Conservation (phyloP, 2,329 filamentous ascomycete species). For the Onygena corvina region DNA sequence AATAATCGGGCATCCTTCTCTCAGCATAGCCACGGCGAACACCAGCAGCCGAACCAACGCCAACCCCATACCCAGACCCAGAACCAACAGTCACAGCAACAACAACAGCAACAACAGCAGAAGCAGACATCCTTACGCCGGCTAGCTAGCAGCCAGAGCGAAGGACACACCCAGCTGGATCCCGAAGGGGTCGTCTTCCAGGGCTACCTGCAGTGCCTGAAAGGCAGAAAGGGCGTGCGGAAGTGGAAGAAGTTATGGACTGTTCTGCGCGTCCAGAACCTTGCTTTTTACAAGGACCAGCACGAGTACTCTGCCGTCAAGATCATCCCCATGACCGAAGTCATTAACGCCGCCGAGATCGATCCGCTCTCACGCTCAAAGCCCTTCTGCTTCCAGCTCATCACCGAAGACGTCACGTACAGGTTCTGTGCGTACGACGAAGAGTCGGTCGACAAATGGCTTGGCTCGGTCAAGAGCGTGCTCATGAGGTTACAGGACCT, state of each 20-base stretch:
- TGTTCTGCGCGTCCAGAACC: constrained; percentile 70
- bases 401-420: constrained; percentile 79
- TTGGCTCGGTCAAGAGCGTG: constrained; percentile 79
- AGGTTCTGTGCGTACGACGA: constrained; percentile 68
- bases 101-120: neutral
- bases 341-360: constrained; percentile 87
- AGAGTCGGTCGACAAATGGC: constrained; percentile 66
- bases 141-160: constrained; percentile 54
- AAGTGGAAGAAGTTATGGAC: constrained; percentile 96
- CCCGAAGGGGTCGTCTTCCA: constrained; percentile 88
- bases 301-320: constrained; percentile 76
- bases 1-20: constrained; percentile 5
- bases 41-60: constrained; percentile 19
- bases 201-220: constrained; percentile 75
- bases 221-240: constrained; percentile 64
- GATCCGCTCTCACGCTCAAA: constrained; percentile 79
- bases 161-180: constrained; percentile 43
- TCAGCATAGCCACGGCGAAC: constrained; percentile 23
- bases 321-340: constrained; percentile 62
- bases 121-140: constrained; percentile 21
- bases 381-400: constrained; percentile 77
- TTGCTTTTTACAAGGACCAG: constrained; percentile 88
- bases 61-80: no score
- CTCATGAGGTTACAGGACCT: constrained; percentile 15
- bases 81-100: neutral